phyloP scores from a whole-genome alignment of 2,329 filamentous ascomycete genomes.

The Xylariaceae sp. region DNA sequence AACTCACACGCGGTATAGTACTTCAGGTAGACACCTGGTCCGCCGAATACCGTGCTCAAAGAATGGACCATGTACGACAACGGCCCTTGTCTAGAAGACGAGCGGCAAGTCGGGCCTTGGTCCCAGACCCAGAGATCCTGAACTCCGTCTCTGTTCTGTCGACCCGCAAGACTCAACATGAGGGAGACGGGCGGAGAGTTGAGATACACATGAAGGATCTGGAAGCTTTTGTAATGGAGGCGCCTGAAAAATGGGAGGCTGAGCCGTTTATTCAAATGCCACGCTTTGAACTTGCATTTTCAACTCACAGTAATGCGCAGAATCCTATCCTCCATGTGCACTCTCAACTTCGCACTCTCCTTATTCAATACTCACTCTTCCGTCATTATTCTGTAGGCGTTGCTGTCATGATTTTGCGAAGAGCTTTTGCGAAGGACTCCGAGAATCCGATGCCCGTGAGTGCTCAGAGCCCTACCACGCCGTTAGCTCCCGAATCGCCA shows the following conservation, averaged over 20 bases:
- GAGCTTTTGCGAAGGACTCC: slow-evolving; percentile 56
- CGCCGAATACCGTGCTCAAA: slow-evolving; percentile 81
- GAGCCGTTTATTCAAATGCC: slow-evolving; percentile 85
- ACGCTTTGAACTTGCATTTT: slow-evolving; percentile 79
- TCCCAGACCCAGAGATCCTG: slow-evolving; percentile 62
- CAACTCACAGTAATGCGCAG: slow-evolving; percentile 77
- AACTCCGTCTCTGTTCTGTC: slow-evolving; percentile 45
- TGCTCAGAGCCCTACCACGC: slow-evolving; percentile 37
- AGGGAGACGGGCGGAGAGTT: slow-evolving; percentile 72
- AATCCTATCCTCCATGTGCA: slow-evolving; percentile 86
- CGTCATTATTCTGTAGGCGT: slow-evolving; percentile 86
- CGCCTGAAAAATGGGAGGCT: slow-evolving; percentile 72
- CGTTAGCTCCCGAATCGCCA: slow-evolving; percentile 27
- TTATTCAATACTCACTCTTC: slow-evolving; percentile 86
- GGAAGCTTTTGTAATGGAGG: slow-evolving; percentile 87
- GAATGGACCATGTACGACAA: slow-evolving; percentile 58
- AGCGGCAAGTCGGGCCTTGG: slow-evolving; percentile 65
- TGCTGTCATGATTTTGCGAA: slow-evolving; percentile 67
- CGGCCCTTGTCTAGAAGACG: slow-evolving; percentile 58
- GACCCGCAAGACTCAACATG: slow-evolving; percentile 48
- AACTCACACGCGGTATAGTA: slow-evolving; percentile 74
- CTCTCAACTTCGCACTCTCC: slow-evolving; percentile 70
- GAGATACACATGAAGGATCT: slow-evolving; percentile 76
- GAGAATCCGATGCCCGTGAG: slow-evolving; percentile 25
- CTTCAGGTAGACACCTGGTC: slow-evolving; percentile 84